Evolutionary conservation across 208 protist species (phyloP).

Genomic region (Crithidia thermophila): DNA sequence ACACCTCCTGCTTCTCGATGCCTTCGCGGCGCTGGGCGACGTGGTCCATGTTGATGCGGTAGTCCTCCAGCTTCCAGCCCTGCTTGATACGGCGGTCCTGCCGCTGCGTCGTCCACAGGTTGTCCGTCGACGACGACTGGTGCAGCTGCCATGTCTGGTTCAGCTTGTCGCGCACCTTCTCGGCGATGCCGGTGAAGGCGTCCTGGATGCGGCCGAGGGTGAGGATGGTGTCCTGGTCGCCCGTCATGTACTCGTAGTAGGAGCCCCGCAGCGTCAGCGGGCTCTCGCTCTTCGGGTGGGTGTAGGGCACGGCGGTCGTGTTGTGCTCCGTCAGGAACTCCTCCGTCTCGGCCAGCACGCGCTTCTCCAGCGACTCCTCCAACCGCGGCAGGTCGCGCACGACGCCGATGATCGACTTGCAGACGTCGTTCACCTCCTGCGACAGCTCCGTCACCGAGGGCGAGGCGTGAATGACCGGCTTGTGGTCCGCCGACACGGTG

Average conservation of each 20-base stretch:
- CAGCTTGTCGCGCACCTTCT: slow-evolving; percentile 94
- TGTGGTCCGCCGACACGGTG: slow-evolving; percentile 70
- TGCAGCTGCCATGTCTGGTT: slow-evolving; percentile 96
- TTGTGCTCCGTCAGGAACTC: slow-evolving; percentile 64
- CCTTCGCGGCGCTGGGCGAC: slow-evolving; percentile 93
- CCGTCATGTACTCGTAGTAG: slow-evolving; percentile 96
- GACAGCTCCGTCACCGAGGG: slow-evolving; percentile 92
- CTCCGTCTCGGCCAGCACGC: slow-evolving; percentile 54
- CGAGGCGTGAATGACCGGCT: slow-evolving; percentile 87
- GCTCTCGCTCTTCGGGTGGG: slow-evolving; percentile 54
- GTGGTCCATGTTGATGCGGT: slow-evolving; percentile 95
- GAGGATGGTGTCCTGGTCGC: slow-evolving; percentile 94
- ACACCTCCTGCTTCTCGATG: slow-evolving; percentile 97
- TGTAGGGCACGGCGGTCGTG: slow-evolving; percentile 54
- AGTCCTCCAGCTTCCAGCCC: slow-evolving; percentile 94
- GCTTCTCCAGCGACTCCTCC: slow-evolving; percentile 69
- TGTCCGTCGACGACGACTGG: slow-evolving; percentile 95
- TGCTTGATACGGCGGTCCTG: slow-evolving; percentile 94
- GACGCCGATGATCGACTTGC: slow-evolving; percentile 92
- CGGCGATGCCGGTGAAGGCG: slow-evolving; percentile 89
- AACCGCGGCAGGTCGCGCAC: slow-evolving; percentile 90
- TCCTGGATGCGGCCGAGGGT: slow-evolving; percentile 90
- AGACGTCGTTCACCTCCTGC: slow-evolving; percentile 91
- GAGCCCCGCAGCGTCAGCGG: slow-evolving; percentile 62
- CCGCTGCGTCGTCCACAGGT: slow-evolving; percentile 94